Percentiles rank a stretch among this genome's conserved stretches.
Evolutionary conservation across 495 filamentous ascomycete species (phyloP).

Genomic region (Lentithecium fluviatile): DNA sequence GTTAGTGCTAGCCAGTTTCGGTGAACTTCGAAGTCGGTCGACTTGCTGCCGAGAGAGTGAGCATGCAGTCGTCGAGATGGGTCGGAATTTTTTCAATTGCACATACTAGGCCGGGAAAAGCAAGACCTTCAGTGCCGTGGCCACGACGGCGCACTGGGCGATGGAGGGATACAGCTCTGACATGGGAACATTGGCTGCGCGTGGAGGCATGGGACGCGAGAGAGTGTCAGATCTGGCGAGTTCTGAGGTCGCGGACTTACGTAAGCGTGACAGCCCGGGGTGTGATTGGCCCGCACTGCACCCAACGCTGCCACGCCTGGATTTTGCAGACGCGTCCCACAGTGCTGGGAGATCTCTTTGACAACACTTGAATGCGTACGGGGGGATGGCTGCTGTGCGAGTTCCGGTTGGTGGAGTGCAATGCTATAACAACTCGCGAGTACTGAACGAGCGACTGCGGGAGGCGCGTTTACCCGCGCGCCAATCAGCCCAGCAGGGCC

Average conservation of each 20-base stretch:
- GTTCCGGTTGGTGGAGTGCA: no score
- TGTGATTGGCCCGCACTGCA: neutral
- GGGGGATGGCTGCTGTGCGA: no score
- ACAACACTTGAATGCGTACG: no score
- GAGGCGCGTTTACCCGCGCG: neutral
- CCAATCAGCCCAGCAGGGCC: neutral
- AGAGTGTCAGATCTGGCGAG: neutral
- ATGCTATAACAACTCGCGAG: no score
- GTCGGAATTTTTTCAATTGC: neutral
- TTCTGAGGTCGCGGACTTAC: constrained; percentile 6
- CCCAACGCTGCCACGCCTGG: neutral
- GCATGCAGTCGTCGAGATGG: constrained; percentile 7
- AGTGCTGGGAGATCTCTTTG: no score
- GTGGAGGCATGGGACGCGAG: constrained; percentile 22
- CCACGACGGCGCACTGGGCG: constrained; percentile 80
- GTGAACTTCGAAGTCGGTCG: constrained; percentile 98
- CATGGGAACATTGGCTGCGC: constrained; percentile 53
- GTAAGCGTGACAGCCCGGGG: neutral
- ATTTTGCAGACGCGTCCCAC: no score
- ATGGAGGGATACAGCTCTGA: constrained; percentile 79
- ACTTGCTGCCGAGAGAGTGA: constrained; percentile 64
- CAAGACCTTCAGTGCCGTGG: constrained; percentile 87
- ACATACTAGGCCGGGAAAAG: constrained; percentile 96
- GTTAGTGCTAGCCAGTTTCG: constrained; percentile 97
- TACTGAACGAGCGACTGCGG: no score